Evolutionary conservation across 2,329 filamentous ascomycete genomes (phyloP).

Genomic region (Iodosphaeria phyllophila): DNA sequence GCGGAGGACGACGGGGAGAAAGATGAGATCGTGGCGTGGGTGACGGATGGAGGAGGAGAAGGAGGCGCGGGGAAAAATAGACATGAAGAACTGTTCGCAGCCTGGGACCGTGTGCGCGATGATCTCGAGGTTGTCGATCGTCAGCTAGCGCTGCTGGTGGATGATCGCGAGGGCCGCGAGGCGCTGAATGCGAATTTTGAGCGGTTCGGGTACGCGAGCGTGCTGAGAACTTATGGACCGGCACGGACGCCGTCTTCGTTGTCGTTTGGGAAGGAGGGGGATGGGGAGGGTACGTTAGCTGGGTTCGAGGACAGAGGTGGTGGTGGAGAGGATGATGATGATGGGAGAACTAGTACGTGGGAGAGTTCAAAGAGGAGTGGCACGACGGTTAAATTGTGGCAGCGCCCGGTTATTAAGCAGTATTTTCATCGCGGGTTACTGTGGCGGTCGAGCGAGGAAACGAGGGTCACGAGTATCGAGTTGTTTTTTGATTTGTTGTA

Average conservation of each 20-base stretch:
- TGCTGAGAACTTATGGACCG: conserved; percentile 31
- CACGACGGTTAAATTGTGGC: conserved; percentile 33
- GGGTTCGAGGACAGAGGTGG: conserved; percentile 9
- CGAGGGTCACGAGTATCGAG: conserved; percentile 45
- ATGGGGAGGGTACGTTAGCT: too few species aligned
- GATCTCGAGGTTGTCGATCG: conserved; percentile 31
- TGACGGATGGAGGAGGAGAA: too few species aligned
- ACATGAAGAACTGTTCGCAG: too few species aligned
- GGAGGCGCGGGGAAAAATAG: too few species aligned
- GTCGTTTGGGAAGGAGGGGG: too few species aligned
- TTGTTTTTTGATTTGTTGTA: conserved; percentile 46
- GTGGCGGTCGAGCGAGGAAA: conserved; percentile 37
- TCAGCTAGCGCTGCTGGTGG: conserved; percentile 33
- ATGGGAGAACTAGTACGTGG: conserved; percentile 2
- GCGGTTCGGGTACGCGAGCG: conserved; percentile 37
- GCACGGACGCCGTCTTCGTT: too few species aligned
- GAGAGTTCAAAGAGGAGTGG: conserved; percentile 15
- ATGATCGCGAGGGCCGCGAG: conserved; percentile 26
- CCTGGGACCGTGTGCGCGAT: conserved; percentile 34
- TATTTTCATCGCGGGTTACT: conserved; percentile 48
- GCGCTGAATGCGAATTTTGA: conserved; percentile 40
- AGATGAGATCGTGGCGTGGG: too few species aligned
- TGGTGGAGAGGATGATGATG: conserved; percentile 8
- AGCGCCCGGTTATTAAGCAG: conserved; percentile 40
- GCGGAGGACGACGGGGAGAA: conserved; percentile 27